Evolutionary conservation across 1,284 basidiomycete species (phyloP), one percentile per base, ranked within the genome.

Genomic region (Leccinum fallax): DNA sequence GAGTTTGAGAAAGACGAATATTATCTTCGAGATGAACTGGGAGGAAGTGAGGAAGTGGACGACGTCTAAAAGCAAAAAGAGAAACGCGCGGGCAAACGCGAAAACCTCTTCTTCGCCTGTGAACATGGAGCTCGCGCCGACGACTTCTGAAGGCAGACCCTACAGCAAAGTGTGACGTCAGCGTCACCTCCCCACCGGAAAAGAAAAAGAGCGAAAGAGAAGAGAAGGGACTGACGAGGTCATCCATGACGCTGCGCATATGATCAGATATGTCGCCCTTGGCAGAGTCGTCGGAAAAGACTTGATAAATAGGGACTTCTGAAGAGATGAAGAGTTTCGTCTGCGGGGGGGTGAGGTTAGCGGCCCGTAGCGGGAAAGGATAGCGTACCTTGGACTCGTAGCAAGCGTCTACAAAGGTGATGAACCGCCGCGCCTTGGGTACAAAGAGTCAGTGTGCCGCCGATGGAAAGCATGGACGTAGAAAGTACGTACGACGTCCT

Each of bases 391-490:
- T 92, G 80, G 89, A 95, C 75, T 97, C 95, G 71, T 97, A 97
- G 72, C 94, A 95, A 16, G 94, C 93, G 79, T 99, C 97, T 71
- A 99, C 91, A 71, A 98, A 98, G 0, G 96, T 97, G 76, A 99
- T 99, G 75, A 99, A 98, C 63, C 97, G 82, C 63, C 97, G 82
- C 7, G 95, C 95, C 90, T 92, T 62, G 36, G 13, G 46, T 32
- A 8, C 5, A 53, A n/a, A 48, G 28, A 59, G 32, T 28, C 6
- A 53, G 24, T 16, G 11, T 16, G 5, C 26, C 3, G 9, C 16
- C 5, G 16, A 53, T 3, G 30, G 13, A 55, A 32, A 19, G 38
- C 7, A 49, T 24, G 15, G 2, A 7, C 2, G 3, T 19, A 19
- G 10, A 19, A 34, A 32, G 34, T 32, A 63, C 58, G 61, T 67